A percentile compares a stretch with the other conserved stretches of the same genome.
Evolutionary conservation across 352 stramenopile species (phyloP).

Genomic region (Phytophthora boehmeriae): DNA sequence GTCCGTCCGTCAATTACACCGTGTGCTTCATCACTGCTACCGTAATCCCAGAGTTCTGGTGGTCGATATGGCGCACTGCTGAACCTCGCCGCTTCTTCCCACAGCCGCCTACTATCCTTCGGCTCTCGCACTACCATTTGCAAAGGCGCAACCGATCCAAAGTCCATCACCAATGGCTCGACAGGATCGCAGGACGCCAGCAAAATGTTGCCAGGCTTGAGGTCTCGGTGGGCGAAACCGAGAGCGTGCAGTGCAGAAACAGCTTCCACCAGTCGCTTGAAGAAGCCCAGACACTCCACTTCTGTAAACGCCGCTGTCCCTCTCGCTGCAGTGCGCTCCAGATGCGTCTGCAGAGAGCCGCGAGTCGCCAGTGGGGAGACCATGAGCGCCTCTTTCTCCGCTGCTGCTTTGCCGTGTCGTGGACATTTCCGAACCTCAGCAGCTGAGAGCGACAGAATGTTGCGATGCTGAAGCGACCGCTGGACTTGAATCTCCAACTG

Average conservation of each 20-base stretch:
- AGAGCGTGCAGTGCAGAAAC: slow-evolving; percentile 61
- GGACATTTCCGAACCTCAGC: slow-evolving; percentile 42
- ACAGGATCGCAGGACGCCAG: slow-evolving; percentile 43
- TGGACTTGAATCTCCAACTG: slow-evolving; percentile 79
- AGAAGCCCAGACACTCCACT: slow-evolving; percentile 53
- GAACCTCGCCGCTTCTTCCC: slow-evolving; percentile 81
- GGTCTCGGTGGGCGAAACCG: slow-evolving; percentile 72
- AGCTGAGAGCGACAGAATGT: slow-evolving; percentile 61
- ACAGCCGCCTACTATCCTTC: slow-evolving; percentile 59
- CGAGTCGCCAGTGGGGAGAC: slow-evolving; percentile 57
- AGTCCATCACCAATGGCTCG: slow-evolving; percentile 77
- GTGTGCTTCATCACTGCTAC: slow-evolving; percentile 19
- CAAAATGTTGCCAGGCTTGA: slow-evolving; percentile 82
- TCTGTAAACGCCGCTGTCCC: slow-evolving; percentile 47
- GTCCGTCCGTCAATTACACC: slow-evolving; percentile 60
- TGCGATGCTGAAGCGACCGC: slow-evolving; percentile 53
- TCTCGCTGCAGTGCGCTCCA: slow-evolving; percentile 40
- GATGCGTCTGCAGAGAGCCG: slow-evolving; percentile 62
- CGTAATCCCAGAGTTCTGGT: slow-evolving; percentile 89
- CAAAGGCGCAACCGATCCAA: slow-evolving; percentile 69
- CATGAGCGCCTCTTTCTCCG: slow-evolving; percentile 63
- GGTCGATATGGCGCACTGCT: slow-evolving; percentile 91
- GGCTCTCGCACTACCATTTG: slow-evolving; percentile 26
- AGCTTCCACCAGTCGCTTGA: slow-evolving; percentile 56
- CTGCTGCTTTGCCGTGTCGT: neutral